Percentiles rank a stretch among this genome's conserved stretches.
Evolutionary conservation across 495 filamentous ascomycete species (phyloP).

Genomic region (Penicillium bialowiezense): DNA sequence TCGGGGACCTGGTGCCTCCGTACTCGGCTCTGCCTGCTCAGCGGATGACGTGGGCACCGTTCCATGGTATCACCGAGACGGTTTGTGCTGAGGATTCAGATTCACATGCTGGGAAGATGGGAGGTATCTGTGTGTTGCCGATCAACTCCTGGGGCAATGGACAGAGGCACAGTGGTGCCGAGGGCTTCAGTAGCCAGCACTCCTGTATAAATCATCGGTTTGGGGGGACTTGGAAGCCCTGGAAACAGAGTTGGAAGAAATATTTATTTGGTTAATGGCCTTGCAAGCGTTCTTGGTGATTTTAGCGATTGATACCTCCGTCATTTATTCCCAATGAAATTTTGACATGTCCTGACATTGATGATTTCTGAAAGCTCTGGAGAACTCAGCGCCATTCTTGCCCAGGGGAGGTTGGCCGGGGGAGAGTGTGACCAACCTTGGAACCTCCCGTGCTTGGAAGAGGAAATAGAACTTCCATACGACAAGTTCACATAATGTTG

Average conservation of each 20-base stretch:
- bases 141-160: constrained; percentile 46
- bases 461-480: too few species aligned
- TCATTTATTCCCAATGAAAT: too few species aligned
- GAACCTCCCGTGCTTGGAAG: too few species aligned
- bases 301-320: too few species aligned
- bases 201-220: constrained; percentile 46
- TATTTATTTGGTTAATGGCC: constrained; percentile 24
- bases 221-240: constrained; percentile 40
- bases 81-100: constrained; percentile 33
- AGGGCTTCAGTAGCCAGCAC: constrained; percentile 25
- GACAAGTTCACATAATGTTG: too few species aligned
- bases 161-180: constrained; percentile 39
- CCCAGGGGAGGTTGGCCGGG: too few species aligned
- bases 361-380: too few species aligned
- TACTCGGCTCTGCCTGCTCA: constrained; percentile 7
- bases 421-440: too few species aligned
- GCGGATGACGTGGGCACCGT: constrained; percentile 45
- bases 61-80: constrained; percentile 28
- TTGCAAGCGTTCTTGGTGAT: too few species aligned
- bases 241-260: constrained; percentile 41
- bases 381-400: too few species aligned
- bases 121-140: constrained; percentile 41
- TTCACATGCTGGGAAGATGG: constrained; percentile 14
- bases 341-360: too few species aligned
- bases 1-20: constrained; percentile 23